A percentile compares a stretch with the other conserved stretches of the same genome.
Evolutionary conservation across 352 stramenopile genomes (phyloP).

Genomic region (Phytophthora crassamura): DNA sequence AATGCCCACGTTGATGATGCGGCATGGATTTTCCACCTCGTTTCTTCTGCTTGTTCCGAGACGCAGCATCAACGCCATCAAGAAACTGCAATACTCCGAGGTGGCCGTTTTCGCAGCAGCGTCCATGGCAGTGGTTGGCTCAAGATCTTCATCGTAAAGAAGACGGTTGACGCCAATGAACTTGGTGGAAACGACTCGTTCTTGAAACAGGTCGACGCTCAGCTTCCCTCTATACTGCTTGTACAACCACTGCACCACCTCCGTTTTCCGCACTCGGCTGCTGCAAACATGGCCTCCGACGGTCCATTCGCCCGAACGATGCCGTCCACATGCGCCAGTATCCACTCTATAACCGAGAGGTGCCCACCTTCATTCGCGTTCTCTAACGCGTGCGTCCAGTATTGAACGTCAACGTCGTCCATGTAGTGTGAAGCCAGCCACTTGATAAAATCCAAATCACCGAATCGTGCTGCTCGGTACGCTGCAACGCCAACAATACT

Average conservation of each 20-base stretch:
- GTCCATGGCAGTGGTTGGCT: background rate
- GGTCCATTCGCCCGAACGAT: conserved; percentile 7
- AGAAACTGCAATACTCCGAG: background rate
- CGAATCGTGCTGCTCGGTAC: conserved; percentile 10
- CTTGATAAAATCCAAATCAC: conserved; percentile 18
- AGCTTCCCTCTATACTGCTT: background rate
- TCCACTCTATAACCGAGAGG: conserved; percentile 14
- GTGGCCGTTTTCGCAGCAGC: background rate
- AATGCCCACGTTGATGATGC: background rate
- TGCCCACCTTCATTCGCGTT: conserved; percentile 2
- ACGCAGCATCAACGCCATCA: background rate
- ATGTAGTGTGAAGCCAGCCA: conserved; percentile 2
- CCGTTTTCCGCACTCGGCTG: background rate
- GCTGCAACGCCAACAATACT: conserved; percentile 4
- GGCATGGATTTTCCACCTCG: background rate
- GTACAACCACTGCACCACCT: background rate
- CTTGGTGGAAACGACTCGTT: too few species aligned
- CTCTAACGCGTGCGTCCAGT: background rate
- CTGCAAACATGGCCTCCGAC: background rate
- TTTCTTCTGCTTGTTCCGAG: background rate
- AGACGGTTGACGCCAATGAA: too few species aligned
- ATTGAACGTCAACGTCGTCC: too few species aligned
- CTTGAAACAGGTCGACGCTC: background rate
- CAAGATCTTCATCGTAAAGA: too few species aligned
- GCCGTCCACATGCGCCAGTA: conserved; percentile 4